Percentiles rank a stretch among this genome's conserved stretches.
phyloP scores from a whole-genome alignment of 176 grass and related monocot genomes.

The Chloris gayana region DNA sequence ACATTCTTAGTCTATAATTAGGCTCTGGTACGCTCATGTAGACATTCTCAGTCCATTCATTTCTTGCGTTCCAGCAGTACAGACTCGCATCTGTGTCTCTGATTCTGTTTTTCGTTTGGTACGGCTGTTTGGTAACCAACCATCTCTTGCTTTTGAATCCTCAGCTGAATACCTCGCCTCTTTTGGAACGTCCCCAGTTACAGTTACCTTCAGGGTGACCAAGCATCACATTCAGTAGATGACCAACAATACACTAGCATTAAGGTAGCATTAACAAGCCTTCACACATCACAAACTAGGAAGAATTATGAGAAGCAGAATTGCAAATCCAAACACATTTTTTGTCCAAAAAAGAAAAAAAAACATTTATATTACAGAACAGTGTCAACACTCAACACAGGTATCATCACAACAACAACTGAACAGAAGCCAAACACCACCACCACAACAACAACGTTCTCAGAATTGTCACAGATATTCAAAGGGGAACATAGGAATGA shows the following conservation, averaged over 20 bases:
- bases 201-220: background rate
- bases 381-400: conserved; percentile 11
- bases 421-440: conserved; percentile 1
- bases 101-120: background rate
- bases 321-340: background rate
- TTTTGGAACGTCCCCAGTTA: background rate
- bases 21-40: background rate
- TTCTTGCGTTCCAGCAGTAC: background rate
- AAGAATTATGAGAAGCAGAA: background rate
- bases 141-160: background rate
- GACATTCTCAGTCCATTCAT: background rate
- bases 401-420: conserved; percentile 1
- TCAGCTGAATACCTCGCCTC: background rate
- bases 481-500: background rate
- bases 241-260: background rate
- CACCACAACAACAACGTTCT: background rate
- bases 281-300: background rate
- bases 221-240: background rate
- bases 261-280: background rate
- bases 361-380: background rate
- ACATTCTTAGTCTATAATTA: background rate
- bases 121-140: background rate
- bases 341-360: background rate
- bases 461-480: conserved; percentile 3
- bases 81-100: background rate